These are phyloP conservation scores for Candida bentonensis DNA, from an alignment of 805 yeast genomes.

Conservation along the genomic window DNA sequence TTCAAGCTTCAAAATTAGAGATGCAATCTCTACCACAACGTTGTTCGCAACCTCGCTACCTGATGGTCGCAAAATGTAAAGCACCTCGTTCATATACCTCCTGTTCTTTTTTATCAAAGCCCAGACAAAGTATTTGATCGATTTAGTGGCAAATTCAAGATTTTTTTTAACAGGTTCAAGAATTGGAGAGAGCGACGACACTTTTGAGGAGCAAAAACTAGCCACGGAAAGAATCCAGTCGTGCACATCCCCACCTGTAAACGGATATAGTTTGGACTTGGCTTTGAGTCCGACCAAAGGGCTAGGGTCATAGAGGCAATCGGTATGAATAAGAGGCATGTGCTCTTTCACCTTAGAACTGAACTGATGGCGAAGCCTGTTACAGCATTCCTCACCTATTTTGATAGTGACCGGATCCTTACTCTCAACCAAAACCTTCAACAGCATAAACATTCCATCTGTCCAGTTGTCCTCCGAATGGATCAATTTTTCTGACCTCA, in stretches of 20 bases:
- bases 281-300: background rate
- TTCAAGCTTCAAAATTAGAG: background rate
- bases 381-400: background rate
- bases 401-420: background rate
- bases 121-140: background rate
- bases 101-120: background rate
- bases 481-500: background rate
- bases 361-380: background rate
- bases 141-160: background rate
- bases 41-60: background rate
- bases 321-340: background rate
- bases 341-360: background rate
- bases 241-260: background rate
- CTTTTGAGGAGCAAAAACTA: background rate
- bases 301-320: background rate
- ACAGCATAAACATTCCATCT: background rate
- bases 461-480: background rate
- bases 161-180: background rate
- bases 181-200: background rate
- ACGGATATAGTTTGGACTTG: background rate
- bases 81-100: background rate
- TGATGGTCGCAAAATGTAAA: background rate
- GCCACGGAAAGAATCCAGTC: background rate
- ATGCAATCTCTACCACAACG: background rate
- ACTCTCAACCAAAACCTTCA: background rate